phyloP scores from a whole-genome alignment of 768 basidiomycete genomes.

The Suillus plorans region DNA sequence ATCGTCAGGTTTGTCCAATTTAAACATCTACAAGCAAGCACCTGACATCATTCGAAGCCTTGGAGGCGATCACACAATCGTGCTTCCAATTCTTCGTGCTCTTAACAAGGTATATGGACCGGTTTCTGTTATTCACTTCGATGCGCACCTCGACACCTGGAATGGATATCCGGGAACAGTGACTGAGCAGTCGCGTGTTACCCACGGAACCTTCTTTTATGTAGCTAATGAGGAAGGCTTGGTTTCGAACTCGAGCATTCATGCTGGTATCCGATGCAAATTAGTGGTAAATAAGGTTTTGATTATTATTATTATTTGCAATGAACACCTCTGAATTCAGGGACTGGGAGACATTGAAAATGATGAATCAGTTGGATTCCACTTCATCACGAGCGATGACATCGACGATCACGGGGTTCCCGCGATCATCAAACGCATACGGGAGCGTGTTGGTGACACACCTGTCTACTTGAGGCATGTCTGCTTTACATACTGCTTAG shows the following conservation, averaged over 20 bases:
- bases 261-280: slow-evolving; percentile 85
- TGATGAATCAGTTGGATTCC: slow-evolving; percentile 74
- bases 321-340: slow-evolving; percentile 10
- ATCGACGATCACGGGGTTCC: slow-evolving; percentile 77
- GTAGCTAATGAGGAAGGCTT: slow-evolving; percentile 77
- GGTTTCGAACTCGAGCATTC: slow-evolving; percentile 71
- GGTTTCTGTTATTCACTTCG: slow-evolving; percentile 82
- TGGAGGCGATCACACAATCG: slow-evolving; percentile 90
- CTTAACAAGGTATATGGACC: slow-evolving; percentile 79
- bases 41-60: slow-evolving; percentile 31
- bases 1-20: slow-evolving; percentile 55
- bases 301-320: background rate
- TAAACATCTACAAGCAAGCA: background rate
- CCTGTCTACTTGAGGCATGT: slow-evolving; percentile 73
- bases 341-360: slow-evolving; percentile 44
- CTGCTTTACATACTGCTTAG: background rate
- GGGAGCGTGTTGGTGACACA: slow-evolving; percentile 64
- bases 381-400: slow-evolving; percentile 77
- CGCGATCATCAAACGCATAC: slow-evolving; percentile 70
- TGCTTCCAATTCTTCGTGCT: slow-evolving; percentile 80
- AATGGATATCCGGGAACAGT: slow-evolving; percentile 35
- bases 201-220: slow-evolving; percentile 87
- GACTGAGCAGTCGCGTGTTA: slow-evolving; percentile 65
- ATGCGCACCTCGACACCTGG: slow-evolving; percentile 73
- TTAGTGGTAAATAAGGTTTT: slow-evolving; percentile 42